phyloP scores from a whole-genome alignment of 2,329 filamentous ascomycete genomes.

The Fusarium sp. region DNA sequence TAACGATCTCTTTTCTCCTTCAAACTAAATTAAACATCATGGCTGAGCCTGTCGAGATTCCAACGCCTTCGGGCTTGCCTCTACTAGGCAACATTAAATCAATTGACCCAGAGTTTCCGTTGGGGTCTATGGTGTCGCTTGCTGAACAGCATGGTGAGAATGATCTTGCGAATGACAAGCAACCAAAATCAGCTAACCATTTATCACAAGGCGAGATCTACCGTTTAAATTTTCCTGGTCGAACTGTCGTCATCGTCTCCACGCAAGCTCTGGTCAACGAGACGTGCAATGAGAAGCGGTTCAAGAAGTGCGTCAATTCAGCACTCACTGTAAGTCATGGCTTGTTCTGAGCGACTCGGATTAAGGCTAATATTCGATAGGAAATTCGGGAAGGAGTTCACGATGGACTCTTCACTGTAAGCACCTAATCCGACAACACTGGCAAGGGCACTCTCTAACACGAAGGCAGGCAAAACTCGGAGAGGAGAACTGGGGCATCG shows the following conservation, averaged over 20 bases:
- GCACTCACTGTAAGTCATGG: conserved; percentile 53
- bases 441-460: not conserved
- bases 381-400: conserved; percentile 70
- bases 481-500: conserved; percentile 72
- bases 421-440: conserved; percentile 1
- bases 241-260: conserved; percentile 57
- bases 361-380: conserved; percentile 20
- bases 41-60: conserved; percentile 57
- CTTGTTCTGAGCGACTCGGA: too few species aligned
- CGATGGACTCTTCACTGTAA: conserved; percentile 74
- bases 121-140: conserved; percentile 63
- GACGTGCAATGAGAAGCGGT: conserved; percentile 71
- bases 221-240: conserved; percentile 20
- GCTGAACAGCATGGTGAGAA: conserved; percentile 70
- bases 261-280: conserved; percentile 70
- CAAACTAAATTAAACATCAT: conserved; percentile 1
- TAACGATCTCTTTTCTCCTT: not conserved
- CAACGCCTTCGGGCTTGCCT: conserved; percentile 69
- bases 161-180: not conserved
- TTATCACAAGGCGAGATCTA: conserved; percentile 20
- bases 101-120: conserved; percentile 66
- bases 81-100: conserved; percentile 72
- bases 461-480: conserved; percentile 51
- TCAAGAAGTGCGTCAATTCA: conserved; percentile 65
- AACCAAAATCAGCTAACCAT: not conserved